Base-by-base conservation (phyloP, 1,139 yeast species). In the Suhomyces atakaporum region DNA sequence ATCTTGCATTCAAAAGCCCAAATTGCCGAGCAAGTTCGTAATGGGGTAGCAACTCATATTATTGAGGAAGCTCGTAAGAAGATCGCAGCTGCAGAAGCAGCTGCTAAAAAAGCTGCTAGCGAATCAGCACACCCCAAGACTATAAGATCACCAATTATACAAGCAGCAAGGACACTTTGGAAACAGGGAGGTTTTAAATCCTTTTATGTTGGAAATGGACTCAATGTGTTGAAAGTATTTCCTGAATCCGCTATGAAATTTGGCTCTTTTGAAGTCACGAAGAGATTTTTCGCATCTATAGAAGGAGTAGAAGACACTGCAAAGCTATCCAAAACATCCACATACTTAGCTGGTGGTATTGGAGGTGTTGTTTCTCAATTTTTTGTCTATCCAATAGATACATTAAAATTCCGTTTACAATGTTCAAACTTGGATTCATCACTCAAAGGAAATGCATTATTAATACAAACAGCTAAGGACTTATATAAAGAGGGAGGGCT, bases 191-290 rank as follows among this genome's bases (percentile, higher is more conserved):
- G 98, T 0, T 42, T 89, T 7, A 75, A 75, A 39, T 82, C 94
- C 0, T 92, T 92, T 55, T 92, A 92, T 57, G 96, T 90, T 7
- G 98, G 97, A 10, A 90, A 90, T 63, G 97, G 97, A 0, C 69
- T 92, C 25, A 92, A 92, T 58, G 90, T 86, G n/a, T 57, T 89
- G 42, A 92, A 92, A 56, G 97, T 92, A 20, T 88, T 92, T 55
- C 98, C 98, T 0, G 98, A 92, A 59, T 84, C 96, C 28, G 97
- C 98, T 3, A 92, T 92, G 79, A 92, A 92, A 58, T 92, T 92
- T 62, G 97, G 98, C 3, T 82, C 96, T 3, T 92, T 92, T 60
- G 98, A 92, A 59, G 77, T 90, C 5, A 81, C 92, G 0, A 92
- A 92, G 53, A 71, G 86, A 41, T 57, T 84, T 28, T 69, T 92